phyloP scores from a whole-genome alignment of 208 protist species.

The Leishmania aethiopica region DNA sequence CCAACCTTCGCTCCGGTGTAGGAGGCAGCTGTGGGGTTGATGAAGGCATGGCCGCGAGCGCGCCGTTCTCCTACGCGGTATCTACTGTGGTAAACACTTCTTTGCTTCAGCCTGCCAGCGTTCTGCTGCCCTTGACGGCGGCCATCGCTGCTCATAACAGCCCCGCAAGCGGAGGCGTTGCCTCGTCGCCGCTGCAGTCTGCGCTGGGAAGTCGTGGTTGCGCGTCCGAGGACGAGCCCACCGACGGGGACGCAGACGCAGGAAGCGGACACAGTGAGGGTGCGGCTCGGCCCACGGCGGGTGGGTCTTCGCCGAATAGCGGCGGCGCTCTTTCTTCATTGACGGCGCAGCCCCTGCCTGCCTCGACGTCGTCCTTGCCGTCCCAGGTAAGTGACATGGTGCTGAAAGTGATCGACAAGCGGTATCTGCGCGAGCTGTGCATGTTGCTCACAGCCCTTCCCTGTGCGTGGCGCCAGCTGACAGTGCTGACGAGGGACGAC shows the following conservation, averaged over 20 bases:
- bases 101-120: constrained; percentile 37
- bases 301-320: background rate
- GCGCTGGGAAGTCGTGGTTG: constrained; percentile 6
- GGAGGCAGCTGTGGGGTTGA: background rate
- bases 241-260: background rate
- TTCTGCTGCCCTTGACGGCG: constrained; percentile 29
- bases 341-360: background rate
- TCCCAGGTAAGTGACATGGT: constrained; percentile 37
- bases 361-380: background rate
- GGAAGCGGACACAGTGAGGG: background rate
- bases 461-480: constrained; percentile 56
- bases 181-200: constrained; percentile 9
- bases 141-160: constrained; percentile 17
- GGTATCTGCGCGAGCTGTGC: constrained; percentile 72
- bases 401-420: constrained; percentile 51
- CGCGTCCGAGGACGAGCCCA: constrained; percentile 9
- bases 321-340: background rate
- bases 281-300: background rate
- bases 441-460: constrained; percentile 65
- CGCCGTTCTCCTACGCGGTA: constrained; percentile 17
- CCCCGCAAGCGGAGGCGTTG: constrained; percentile 11
- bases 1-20: background rate
- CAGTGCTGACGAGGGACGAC: constrained; percentile 50
- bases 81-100: constrained; percentile 53
- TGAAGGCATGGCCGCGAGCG: constrained; percentile 5